phyloP scores from a whole-genome alignment of 352 stramenopile species.

The Pythium pyrilobum region DNA sequence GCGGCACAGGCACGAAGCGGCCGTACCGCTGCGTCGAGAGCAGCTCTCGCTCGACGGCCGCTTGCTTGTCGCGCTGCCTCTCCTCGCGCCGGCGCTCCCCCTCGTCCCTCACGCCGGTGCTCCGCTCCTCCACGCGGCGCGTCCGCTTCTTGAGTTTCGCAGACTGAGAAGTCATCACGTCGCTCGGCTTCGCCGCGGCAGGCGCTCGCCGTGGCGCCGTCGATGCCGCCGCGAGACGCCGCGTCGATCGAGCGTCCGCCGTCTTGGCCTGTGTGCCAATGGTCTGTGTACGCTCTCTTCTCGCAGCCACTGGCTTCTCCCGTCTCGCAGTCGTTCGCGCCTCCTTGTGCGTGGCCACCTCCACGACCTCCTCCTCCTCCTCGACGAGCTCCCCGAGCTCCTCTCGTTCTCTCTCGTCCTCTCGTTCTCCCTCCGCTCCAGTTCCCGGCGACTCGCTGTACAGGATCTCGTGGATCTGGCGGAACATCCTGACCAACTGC shows the following conservation, averaged over 20 bases:
- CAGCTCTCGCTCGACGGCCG: slow-evolving; percentile 9
- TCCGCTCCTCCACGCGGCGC: background rate
- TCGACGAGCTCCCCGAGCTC: background rate
- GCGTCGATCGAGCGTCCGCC: too few species aligned
- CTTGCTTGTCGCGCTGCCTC: background rate
- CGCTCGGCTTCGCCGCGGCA: too few species aligned
- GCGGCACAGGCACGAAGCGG: slow-evolving; percentile 18
- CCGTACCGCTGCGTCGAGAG: slow-evolving; percentile 21
- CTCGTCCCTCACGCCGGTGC: too few species aligned
- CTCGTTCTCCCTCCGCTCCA: background rate
- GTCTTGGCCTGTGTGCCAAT: too few species aligned
- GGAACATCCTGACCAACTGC: slow-evolving; percentile 47
- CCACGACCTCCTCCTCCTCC: background rate
- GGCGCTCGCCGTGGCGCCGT: too few species aligned
- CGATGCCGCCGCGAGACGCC: background rate
- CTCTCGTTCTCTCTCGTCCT: background rate
- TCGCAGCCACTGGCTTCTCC: too few species aligned
- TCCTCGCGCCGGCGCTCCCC: too few species aligned
- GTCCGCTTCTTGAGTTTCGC: slow-evolving; percentile 13
- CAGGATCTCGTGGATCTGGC: slow-evolving; percentile 51
- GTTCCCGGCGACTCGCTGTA: slow-evolving; percentile 21
- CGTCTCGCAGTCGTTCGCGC: background rate
- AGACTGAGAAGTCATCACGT: background rate
- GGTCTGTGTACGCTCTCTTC: too few species aligned
- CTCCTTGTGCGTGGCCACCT: background rate